Conservation (phyloP, 2,329 filamentous ascomycete species). For the Biscogniauxia mediterranea region DNA sequence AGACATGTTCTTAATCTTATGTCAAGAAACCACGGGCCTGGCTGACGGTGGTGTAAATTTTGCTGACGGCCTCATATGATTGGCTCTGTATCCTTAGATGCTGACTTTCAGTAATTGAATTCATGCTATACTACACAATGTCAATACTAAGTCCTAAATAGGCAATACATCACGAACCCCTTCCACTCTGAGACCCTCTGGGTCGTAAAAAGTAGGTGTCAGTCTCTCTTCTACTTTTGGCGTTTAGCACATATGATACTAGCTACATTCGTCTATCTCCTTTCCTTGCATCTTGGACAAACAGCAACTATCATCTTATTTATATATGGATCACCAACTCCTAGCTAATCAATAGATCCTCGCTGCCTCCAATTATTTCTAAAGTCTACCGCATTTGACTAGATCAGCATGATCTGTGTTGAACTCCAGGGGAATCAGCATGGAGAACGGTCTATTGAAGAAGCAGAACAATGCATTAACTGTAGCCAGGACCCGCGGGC, state of each 20-base stretch:
- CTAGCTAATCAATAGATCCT: background rate
- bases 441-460: background rate
- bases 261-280: background rate
- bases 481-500: background rate
- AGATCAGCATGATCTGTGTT: background rate
- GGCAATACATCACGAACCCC: background rate
- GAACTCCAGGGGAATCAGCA: background rate
- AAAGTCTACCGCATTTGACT: background rate
- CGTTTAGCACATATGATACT: background rate
- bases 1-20: background rate
- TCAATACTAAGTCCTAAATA: background rate
- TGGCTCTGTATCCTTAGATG: background rate
- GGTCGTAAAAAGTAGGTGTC: background rate
- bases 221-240: too few species aligned
- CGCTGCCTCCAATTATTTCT: background rate
- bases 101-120: background rate
- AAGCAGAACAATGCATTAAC: background rate
- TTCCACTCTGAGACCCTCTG: background rate
- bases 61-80: background rate
- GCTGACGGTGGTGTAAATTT: background rate
- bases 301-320: background rate
- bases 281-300: background rate
- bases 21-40: background rate
- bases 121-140: background rate
- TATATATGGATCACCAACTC: background rate